A percentile compares a stretch with the other conserved stretches of the same genome.
These are phyloP conservation scores for Aspergillus terreus DNA, from an alignment of 2,329 filamentous ascomycete genomes.

Conservation along the genomic window DNA sequence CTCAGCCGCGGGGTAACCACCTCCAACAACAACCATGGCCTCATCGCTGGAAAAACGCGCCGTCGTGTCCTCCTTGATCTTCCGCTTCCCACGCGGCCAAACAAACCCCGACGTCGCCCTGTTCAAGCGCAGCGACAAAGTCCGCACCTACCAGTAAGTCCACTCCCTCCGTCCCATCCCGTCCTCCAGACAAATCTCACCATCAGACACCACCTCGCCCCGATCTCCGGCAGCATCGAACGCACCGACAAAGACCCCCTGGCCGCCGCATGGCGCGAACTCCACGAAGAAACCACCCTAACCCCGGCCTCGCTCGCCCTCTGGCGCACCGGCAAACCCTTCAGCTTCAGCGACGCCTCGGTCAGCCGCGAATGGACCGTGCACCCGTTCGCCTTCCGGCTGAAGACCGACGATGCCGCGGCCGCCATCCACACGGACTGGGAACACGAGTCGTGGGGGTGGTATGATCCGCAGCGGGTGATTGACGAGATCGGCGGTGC, in stretches of 20 bases:
- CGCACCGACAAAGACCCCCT: conserved; percentile 50
- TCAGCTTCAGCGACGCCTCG: conserved; percentile 52
- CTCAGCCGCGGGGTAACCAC: background rate
- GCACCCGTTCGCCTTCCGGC: conserved; percentile 56
- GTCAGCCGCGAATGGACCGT: conserved; percentile 60
- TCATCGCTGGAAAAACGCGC: conserved; percentile 22
- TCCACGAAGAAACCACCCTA: conserved; percentile 60
- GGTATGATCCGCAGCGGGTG: conserved; percentile 54
- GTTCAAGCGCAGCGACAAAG: conserved; percentile 58
- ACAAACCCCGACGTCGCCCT: conserved; percentile 52
- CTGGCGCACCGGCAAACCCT: conserved; percentile 57
- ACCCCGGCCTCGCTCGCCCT: conserved; percentile 46
- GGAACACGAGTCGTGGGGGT: conserved; percentile 59
- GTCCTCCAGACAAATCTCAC: background rate
- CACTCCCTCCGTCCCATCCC: background rate
- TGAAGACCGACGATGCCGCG: conserved; percentile 39
- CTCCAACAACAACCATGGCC: background rate
- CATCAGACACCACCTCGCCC: conserved; percentile 51
- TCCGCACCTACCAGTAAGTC: conserved; percentile 56
- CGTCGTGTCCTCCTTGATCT: conserved; percentile 46
- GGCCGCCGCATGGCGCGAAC: conserved; percentile 59
- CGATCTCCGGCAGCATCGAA: conserved; percentile 61
- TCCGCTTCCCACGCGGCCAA: conserved; percentile 22
- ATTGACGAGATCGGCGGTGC: conserved; percentile 40
- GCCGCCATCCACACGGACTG: conserved; percentile 54